Conservation (phyloP, 495 filamentous ascomycete genomes). For the Parmelia sp. region DNA sequence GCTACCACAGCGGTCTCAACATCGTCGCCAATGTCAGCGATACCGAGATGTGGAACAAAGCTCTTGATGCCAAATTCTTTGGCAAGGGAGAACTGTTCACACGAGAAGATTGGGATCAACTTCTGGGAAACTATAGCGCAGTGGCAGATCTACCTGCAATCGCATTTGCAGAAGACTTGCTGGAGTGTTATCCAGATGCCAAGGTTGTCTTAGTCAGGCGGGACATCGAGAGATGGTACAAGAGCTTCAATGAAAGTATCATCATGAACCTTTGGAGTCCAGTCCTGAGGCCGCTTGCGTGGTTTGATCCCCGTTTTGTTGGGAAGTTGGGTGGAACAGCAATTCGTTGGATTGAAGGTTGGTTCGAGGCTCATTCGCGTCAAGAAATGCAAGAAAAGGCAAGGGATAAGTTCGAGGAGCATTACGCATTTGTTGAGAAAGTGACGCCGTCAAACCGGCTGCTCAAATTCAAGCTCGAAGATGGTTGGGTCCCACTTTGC, state of each 20-base stretch:
- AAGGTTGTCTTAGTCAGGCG: neutral
- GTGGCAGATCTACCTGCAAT: neutral
- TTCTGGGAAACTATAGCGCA: conserved; percentile 30
- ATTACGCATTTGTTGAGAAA: neutral
- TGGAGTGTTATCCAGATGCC: neutral
- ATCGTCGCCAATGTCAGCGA: conserved; percentile 31
- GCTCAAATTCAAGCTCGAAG: too few relatives aligned
- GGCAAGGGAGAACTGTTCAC: conserved; percentile 35
- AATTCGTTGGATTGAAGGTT: neutral
- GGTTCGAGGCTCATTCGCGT: neutral
- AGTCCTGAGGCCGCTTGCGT: neutral
- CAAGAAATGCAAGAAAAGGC: neutral
- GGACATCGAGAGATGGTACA: neutral
- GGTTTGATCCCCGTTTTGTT: neutral
- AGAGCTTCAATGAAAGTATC: neutral
- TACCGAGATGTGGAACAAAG: conserved; percentile 44
- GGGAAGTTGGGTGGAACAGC: neutral
- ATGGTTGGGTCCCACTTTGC: too few relatives aligned
- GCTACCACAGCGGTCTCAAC: conserved; percentile 21
- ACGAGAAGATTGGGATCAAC: conserved; percentile 48
- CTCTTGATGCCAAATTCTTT: conserved; percentile 47
- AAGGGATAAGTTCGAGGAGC: neutral
- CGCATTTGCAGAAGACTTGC: neutral
- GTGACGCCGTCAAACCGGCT: too few relatives aligned
- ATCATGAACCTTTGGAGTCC: neutral